phyloP scores from a whole-genome alignment of 2,329 filamentous ascomycete species.

The Mycosphaerella arachidis region DNA sequence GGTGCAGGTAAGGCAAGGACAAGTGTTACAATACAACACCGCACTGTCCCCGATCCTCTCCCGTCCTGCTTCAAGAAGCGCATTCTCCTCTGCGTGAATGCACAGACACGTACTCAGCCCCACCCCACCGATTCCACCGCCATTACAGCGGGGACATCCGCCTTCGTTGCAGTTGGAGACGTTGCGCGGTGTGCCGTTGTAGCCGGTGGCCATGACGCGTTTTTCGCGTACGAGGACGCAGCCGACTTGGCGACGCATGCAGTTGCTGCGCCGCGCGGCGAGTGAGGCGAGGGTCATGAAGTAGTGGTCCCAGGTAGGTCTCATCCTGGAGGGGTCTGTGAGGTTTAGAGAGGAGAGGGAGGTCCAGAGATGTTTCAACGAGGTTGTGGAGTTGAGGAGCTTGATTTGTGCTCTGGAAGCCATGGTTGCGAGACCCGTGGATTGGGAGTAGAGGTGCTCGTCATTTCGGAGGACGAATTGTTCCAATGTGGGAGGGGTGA shows the following conservation, averaged over 20 bases:
- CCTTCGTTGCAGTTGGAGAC: slow-evolving; percentile 88
- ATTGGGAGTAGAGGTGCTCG: slow-evolving; percentile 65
- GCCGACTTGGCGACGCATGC: slow-evolving; percentile 95
- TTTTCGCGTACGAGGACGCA: slow-evolving; percentile 84
- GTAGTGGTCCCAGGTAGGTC: slow-evolving; percentile 93
- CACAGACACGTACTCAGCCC: slow-evolving; percentile 84
- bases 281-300: slow-evolving; percentile 96
- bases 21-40: slow-evolving; percentile 63
- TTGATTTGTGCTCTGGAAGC: slow-evolving; percentile 78
- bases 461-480: slow-evolving; percentile 64
- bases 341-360: slow-evolving; percentile 73
- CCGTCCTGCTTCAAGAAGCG: slow-evolving; percentile 85
- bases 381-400: slow-evolving; percentile 77
- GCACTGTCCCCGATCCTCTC: slow-evolving; percentile 80
- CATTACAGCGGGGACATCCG: slow-evolving; percentile 83
- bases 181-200: slow-evolving; percentile 93
- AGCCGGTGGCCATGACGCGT: slow-evolving; percentile 89
- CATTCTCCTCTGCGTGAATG: slow-evolving; percentile 98
- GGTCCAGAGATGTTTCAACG: slow-evolving; percentile 65
- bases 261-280: slow-evolving; percentile 86
- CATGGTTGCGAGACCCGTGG: slow-evolving; percentile 65
- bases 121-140: slow-evolving; percentile 53
- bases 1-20: slow-evolving; percentile 93
- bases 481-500: slow-evolving; percentile 50
- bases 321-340: slow-evolving; percentile 69